phyloP scores from a whole-genome alignment of 352 stramenopile genomes.

The Globisporangium recalcitrans region DNA sequence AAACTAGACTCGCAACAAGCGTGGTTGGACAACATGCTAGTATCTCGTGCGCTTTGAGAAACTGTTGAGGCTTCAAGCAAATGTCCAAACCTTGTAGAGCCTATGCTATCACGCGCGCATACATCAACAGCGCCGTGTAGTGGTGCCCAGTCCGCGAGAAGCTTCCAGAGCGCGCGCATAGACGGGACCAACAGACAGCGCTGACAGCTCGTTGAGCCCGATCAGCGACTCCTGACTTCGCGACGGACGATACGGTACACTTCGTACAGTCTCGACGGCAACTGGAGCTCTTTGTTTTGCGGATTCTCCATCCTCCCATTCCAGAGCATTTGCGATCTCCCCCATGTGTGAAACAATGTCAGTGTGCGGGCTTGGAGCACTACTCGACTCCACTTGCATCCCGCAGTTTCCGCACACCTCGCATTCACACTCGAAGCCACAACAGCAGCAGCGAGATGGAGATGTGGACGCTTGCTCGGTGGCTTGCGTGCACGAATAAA shows the following conservation, averaged over 20 bases:
- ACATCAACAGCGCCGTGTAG: constrained; percentile 9
- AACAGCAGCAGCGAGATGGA: no score
- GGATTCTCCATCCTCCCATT: background rate
- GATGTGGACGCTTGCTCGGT: no score
- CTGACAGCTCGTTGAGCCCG: constrained; percentile 3
- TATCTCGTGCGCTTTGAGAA: background rate
- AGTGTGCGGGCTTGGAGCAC: background rate
- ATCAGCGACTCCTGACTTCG: background rate
- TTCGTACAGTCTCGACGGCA: background rate
- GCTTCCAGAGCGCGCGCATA: background rate
- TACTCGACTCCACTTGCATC: background rate
- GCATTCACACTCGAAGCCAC: background rate
- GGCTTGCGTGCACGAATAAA: no score
- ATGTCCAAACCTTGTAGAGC: background rate
- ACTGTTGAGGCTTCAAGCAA: background rate
- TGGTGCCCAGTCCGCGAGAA: background rate
- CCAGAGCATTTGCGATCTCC: background rate
- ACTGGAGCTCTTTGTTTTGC: constrained; percentile 1
- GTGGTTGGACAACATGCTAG: background rate
- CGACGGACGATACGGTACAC: background rate
- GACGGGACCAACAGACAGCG: constrained; percentile 5
- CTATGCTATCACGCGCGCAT: constrained; percentile 6
- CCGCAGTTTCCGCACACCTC: background rate
- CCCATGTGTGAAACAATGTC: background rate
- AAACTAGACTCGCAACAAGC: no score